These are phyloP conservation scores for Lactarius sp. DNA, from an alignment of 768 basidiomycete species.

Conservation along the genomic window DNA sequence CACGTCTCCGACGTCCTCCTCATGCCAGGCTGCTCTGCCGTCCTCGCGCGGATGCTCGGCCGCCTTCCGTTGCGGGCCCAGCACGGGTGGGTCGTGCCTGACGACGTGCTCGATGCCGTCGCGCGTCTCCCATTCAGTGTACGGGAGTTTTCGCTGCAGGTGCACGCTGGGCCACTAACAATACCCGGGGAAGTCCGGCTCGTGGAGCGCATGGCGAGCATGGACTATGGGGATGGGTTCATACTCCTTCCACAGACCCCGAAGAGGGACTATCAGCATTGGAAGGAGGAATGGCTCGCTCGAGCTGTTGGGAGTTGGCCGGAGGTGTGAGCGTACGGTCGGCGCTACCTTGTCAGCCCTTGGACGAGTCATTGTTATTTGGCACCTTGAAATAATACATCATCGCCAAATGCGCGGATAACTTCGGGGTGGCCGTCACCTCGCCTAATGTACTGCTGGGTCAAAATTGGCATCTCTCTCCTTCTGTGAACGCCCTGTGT, in stretches of 20 bases:
- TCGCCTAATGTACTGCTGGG: no score
- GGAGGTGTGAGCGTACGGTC: background rate
- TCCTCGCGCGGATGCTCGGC: conserved; percentile 20
- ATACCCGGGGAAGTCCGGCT: background rate
- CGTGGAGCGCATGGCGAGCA: conserved; percentile 14
- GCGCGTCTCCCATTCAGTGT: conserved; percentile 13
- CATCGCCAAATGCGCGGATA: background rate
- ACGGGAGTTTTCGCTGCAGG: conserved; percentile 11
- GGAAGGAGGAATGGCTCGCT: conserved; percentile 15
- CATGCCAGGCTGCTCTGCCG: conserved; percentile 20
- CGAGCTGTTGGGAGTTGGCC: background rate
- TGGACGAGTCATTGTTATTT: no score
- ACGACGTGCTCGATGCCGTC: background rate
- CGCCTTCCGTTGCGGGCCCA: conserved; percentile 18
- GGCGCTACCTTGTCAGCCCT: background rate
- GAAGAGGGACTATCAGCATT: background rate
- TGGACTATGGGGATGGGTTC: conserved; percentile 21
- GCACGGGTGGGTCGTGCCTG: conserved; percentile 14
- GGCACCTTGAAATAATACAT: no score
- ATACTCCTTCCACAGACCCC: conserved; percentile 10
- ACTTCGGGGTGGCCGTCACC: no score
- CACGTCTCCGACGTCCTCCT: conserved; percentile 14
- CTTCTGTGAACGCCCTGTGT: background rate
- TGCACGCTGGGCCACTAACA: background rate
- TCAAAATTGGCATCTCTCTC: no score